Conservation (phyloP, 1,284 basidiomycete species). For the Agaricales sp. region DNA sequence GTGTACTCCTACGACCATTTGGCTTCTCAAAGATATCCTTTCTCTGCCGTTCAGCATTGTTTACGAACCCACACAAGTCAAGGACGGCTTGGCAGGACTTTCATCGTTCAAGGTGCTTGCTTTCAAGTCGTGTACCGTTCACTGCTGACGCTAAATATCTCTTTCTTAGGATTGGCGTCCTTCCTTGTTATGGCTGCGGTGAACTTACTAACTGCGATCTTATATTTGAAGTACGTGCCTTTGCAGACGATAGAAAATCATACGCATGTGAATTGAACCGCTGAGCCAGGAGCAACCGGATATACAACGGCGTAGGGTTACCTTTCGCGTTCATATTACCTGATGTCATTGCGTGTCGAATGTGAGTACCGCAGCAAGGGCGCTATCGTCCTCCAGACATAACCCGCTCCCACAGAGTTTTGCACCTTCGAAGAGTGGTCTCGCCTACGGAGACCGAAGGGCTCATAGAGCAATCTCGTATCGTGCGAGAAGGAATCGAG, state of each 20-base stretch:
- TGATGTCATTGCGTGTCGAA: conserved; percentile 9
- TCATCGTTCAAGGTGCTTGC: conserved; percentile 7
- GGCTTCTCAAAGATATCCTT: neutral
- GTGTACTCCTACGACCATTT: neutral
- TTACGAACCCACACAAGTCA: conserved; percentile 5
- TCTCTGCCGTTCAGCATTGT: neutral
- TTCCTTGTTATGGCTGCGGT: conserved; percentile 13
- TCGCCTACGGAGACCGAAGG: conserved; percentile 13
- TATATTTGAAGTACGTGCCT: conserved; percentile 11
- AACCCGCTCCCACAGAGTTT: conserved; percentile 11
- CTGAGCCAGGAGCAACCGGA: conserved; percentile 8
- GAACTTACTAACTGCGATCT: conserved; percentile 10
- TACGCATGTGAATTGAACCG: too few species aligned
- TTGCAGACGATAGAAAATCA: too few species aligned
- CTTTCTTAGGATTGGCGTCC: conserved; percentile 8
- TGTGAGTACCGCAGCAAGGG: neutral
- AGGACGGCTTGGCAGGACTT: conserved; percentile 3
- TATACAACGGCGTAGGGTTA: conserved; percentile 11
- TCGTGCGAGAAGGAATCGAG: conserved; percentile 15
- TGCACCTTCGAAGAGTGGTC: conserved; percentile 14
- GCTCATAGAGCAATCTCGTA: conserved; percentile 9
- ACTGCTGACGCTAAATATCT: conserved; percentile 5
- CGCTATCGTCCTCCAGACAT: neutral
- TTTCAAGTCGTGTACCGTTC: neutral
- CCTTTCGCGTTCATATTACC: conserved; percentile 10